A percentile compares a stretch with the other conserved stretches of the same genome.
Evolutionary conservation across 495 filamentous ascomycete species (phyloP).

Genomic region (Penicillium herquei): DNA sequence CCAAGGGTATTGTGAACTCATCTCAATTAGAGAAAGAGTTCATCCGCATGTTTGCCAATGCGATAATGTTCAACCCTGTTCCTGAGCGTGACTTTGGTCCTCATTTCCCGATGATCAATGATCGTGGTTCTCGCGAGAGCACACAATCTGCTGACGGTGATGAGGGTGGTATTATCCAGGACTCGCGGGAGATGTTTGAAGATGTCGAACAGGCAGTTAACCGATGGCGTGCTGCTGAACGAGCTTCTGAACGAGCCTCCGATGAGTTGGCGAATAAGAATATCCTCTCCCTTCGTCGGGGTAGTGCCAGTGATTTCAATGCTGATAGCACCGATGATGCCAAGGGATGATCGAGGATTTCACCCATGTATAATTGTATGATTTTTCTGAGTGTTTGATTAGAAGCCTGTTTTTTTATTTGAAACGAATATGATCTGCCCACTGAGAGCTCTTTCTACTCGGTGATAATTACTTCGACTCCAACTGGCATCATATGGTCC

Average conservation of each 20-base stretch:
- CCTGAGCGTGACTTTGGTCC: constrained; percentile 66
- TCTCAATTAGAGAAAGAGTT: constrained; percentile 90
- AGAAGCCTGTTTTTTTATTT: neutral
- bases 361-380: constrained; percentile 5
- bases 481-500: no score
- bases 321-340: constrained; percentile 42
- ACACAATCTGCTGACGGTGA: constrained; percentile 49
- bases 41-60: constrained; percentile 97
- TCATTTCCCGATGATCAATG: constrained; percentile 49
- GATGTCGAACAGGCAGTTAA: constrained; percentile 65
- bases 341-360: constrained; percentile 26
- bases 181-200: constrained; percentile 78
- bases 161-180: constrained; percentile 78
- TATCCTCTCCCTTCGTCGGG: constrained; percentile 40
- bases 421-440: constrained; percentile 13
- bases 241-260: constrained; percentile 47
- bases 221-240: constrained; percentile 60
- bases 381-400: neutral
- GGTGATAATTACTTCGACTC: no score
- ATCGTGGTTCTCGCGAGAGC: constrained; percentile 40
- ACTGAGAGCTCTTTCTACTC: constrained; percentile 27
- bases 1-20: constrained; percentile 90
- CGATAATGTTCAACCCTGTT: constrained; percentile 93
- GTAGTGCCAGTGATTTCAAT: constrained; percentile 43
- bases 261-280: constrained; percentile 45